Base-by-base conservation (phyloP, 2,329 filamentous ascomycete species). In the Cladosporium velox region DNA sequence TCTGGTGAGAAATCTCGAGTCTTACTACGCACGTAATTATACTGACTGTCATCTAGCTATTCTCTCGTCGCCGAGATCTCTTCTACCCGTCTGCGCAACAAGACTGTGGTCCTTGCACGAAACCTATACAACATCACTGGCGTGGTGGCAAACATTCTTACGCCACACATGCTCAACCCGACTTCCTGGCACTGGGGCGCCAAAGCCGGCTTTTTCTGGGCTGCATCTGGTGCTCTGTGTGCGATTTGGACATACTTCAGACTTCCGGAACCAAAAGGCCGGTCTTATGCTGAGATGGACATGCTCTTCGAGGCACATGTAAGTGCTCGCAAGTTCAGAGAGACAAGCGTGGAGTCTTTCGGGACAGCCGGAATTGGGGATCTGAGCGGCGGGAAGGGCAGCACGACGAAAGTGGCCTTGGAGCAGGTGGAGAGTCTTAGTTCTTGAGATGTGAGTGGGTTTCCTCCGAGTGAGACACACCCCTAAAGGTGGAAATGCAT, bases 161-260 rank as follows among this genome's bases (percentile, higher is more conserved):
- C 70, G 2, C 70, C 74, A 0, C 70, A 68, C 44, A 71, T 73
- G 70, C 67, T 77, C 6, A 75, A 72, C 44, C 70, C 71, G 1
- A 59, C 28, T 55, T 58, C 68, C 11, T 70, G 69, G 69, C 58
- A 68, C 34, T 69, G 66, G 65, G 63, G 66, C 4, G 68, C 66
- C 0, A 68, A 69, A 34, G 60, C 68, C 12, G 70, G 64, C 6
- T 82, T 80, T 71, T 81, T 82, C 70, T 82, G 79, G 77, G 79
- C 73, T 8, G 77, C 76, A 14, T 72, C 77, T 4, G 73, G 73
- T 51, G 62, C 75, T 5, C 61, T 79, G 4, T 77, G 76, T 54
- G 64, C 77, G 11, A 52, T 79, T 6, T 83, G 80, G 81, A 76
- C 75, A 3, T 83, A 73, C 68, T 82, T 81, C 70, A 72, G 80